Evolutionary conservation across 2,329 filamentous ascomycete species (phyloP).

Genomic region (Penicillium sp.): DNA sequence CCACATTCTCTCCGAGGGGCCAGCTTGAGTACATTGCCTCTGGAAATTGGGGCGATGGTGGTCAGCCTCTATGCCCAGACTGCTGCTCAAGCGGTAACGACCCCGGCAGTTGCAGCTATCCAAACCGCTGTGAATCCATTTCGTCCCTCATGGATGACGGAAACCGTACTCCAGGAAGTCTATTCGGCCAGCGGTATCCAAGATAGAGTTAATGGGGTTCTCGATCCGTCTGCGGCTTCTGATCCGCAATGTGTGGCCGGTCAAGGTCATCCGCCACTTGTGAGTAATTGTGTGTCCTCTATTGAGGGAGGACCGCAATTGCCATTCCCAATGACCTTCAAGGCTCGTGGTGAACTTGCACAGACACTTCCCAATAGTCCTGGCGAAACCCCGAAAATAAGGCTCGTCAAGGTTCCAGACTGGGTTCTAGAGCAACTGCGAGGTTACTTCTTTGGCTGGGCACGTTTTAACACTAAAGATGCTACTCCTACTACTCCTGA

Average conservation of each 20-base stretch:
- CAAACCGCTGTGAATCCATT: conserved; percentile 25
- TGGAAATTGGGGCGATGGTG: conserved; percentile 55
- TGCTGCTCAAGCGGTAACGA: conserved; percentile 21
- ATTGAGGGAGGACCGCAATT: conserved; percentile 30
- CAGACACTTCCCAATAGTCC: conserved; percentile 38
- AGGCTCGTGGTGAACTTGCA: conserved; percentile 13
- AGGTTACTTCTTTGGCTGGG: conserved; percentile 64
- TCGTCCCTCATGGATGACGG: conserved; percentile 27
- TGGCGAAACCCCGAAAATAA: conserved; percentile 53
- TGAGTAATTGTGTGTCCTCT: neutral
- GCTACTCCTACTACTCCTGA: conserved; percentile 23
- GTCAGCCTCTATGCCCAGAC: conserved; percentile 42
- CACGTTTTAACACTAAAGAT: conserved; percentile 37
- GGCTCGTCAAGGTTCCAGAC: conserved; percentile 50
- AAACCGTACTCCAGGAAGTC: conserved; percentile 30
- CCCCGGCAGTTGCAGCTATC: conserved; percentile 24
- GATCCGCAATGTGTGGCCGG: conserved; percentile 27
- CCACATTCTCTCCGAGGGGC: conserved; percentile 60
- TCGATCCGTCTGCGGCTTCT: conserved; percentile 38
- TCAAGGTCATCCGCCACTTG: conserved; percentile 16
- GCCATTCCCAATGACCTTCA: conserved; percentile 30
- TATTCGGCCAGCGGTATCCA: conserved; percentile 31
- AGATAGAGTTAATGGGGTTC: conserved; percentile 23
- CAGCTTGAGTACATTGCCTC: conserved; percentile 58
- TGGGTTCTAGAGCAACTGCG: conserved; percentile 51